phyloP scores from a whole-genome alignment of 306 rosid species.

The Vicia sativa region DNA sequence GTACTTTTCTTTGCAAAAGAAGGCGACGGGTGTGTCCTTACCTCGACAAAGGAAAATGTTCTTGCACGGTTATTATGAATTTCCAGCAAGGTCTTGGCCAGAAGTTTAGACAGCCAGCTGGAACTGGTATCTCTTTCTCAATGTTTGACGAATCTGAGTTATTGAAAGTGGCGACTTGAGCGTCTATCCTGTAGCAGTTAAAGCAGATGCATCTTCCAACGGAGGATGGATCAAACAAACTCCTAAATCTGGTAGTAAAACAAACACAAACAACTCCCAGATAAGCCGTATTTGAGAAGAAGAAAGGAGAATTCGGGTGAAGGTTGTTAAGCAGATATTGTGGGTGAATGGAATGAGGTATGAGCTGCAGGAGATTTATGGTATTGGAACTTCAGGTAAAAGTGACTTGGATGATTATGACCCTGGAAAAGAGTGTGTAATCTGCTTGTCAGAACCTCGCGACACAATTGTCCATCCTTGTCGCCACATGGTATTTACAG shows the following conservation, averaged over 20 bases:
- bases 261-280: constrained; percentile 67
- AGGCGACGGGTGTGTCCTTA: constrained; percentile 72
- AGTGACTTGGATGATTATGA: constrained; percentile 81
- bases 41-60: constrained; percentile 61
- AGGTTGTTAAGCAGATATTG: constrained; percentile 85
- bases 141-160: constrained; percentile 73
- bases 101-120: constrained; percentile 79
- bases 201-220: constrained; percentile 73
- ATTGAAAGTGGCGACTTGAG: constrained; percentile 55
- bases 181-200: constrained; percentile 79
- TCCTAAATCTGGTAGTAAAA: constrained; percentile 37
- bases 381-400: constrained; percentile 89
- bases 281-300: constrained; percentile 87
- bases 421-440: constrained; percentile 95
- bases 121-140: constrained; percentile 78
- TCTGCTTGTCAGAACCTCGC: constrained; percentile 95
- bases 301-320: constrained; percentile 81
- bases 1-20: constrained; percentile 91
- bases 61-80: constrained; percentile 63
- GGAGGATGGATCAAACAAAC: constrained; percentile 58
- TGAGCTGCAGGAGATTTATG: constrained; percentile 96
- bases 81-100: constrained; percentile 94
- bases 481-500: constrained; percentile 92
- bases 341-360: constrained; percentile 88
- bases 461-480: constrained; percentile 97